phyloP scores from a whole-genome alignment of 148 eudicot genomes.

The Selenicereus undatus region DNA sequence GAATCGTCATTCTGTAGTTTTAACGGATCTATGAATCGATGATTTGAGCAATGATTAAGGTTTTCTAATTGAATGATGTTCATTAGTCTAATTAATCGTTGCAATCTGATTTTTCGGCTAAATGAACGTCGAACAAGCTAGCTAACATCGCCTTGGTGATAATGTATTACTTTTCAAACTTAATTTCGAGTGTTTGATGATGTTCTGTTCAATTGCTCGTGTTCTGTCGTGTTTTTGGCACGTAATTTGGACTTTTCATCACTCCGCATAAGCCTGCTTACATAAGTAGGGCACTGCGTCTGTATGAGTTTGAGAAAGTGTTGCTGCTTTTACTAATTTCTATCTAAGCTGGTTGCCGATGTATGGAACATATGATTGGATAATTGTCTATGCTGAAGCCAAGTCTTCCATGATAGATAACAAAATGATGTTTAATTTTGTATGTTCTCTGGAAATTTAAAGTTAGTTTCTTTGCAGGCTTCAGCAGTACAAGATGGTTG shows the following conservation, averaged over 20 bases:
- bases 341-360: background rate
- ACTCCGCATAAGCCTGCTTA: background rate
- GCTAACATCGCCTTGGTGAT: background rate
- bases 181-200: background rate
- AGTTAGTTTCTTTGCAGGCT: conserved; percentile 43
- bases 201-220: background rate
- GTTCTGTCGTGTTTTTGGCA: background rate
- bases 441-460: background rate
- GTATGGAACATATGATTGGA: background rate
- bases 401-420: background rate
- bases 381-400: background rate
- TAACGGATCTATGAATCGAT: background rate
- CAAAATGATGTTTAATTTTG: background rate
- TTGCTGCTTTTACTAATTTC: background rate
- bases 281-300: background rate
- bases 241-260: background rate
- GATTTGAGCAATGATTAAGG: background rate
- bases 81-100: background rate
- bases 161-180: background rate
- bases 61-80: background rate
- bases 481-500: conserved; percentile 79
- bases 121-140: background rate
- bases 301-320: background rate
- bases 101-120: background rate
- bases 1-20: background rate